Evolutionary conservation across 768 basidiomycete genomes (phyloP).

Genomic region (Nidularia pulvinata): DNA sequence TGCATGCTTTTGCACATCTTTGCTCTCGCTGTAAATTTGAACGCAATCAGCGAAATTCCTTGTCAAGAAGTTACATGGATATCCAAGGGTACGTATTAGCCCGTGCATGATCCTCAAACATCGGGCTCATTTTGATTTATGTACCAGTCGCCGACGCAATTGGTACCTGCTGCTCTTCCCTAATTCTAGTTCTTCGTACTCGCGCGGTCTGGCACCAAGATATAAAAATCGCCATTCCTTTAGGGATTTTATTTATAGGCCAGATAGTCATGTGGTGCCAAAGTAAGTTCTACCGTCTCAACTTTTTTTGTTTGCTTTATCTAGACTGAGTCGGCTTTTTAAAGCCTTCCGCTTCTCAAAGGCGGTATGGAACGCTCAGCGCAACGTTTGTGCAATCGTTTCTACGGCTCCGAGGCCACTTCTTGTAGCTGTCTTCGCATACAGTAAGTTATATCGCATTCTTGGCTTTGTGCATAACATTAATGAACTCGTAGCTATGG

Average conservation of each 20-base stretch:
- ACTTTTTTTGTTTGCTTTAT: background rate
- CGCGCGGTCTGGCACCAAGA: conserved; percentile 28
- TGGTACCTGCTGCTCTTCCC: conserved; percentile 25
- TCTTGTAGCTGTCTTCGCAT: conserved; percentile 26
- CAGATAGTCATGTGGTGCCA: conserved; percentile 28
- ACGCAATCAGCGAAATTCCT: conserved; percentile 27
- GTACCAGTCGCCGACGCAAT: conserved; percentile 24
- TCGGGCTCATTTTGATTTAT: background rate
- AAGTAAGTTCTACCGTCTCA: conserved; percentile 13
- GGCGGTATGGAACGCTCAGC: conserved; percentile 21
- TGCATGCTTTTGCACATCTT: conserved; percentile 30
- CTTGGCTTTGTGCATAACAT: background rate
- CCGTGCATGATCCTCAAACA: background rate
- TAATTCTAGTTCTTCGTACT: conserved; percentile 29
- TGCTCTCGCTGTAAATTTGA: conserved; percentile 26
- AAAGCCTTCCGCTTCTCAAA: conserved; percentile 28
- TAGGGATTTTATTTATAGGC: conserved; percentile 19
- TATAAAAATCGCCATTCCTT: conserved; percentile 13
- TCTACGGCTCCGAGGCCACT: conserved; percentile 25
- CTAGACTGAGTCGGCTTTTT: background rate
- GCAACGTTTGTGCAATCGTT: conserved; percentile 25
- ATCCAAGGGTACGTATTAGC: conserved; percentile 18
- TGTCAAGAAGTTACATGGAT: conserved; percentile 28
- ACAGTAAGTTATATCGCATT: conserved; percentile 16
- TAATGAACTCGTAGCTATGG: conserved; percentile 20